These are phyloP conservation scores for Arthrinium phaeospermum DNA, from an alignment of 2,329 filamentous ascomycete genomes.

Conservation along the genomic window DNA sequence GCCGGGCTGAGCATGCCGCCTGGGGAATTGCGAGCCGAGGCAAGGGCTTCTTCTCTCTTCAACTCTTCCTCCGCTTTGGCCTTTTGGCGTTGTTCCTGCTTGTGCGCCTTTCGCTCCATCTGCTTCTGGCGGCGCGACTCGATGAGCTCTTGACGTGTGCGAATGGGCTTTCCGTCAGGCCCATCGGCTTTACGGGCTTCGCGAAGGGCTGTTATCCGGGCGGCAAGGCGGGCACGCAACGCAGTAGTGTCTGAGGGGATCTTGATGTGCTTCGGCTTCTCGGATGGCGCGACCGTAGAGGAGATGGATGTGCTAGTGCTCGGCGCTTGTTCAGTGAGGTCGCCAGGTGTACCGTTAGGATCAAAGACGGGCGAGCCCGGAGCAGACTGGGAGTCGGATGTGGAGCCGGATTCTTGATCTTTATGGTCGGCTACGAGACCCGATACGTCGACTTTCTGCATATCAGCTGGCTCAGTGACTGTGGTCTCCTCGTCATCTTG, in stretches of 20 bases:
- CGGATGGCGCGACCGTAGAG: slow-evolving; percentile 64
- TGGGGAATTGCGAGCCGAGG: slow-evolving; percentile 65
- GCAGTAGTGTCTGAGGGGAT: slow-evolving; percentile 74
- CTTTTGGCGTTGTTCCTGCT: slow-evolving; percentile 80
- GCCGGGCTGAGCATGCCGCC: slow-evolving; percentile 61
- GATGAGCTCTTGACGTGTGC: slow-evolving; percentile 89
- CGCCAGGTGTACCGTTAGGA: slow-evolving; percentile 49
- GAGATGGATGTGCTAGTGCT: slow-evolving; percentile 72
- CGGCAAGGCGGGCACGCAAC: slow-evolving; percentile 78
- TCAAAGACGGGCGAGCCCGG: slow-evolving; percentile 69
- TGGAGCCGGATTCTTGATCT: slow-evolving; percentile 35
- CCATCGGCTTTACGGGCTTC: slow-evolving; percentile 88
- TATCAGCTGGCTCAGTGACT: slow-evolving; percentile 41
- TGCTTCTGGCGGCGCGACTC: slow-evolving; percentile 88
- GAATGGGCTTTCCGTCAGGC: slow-evolving; percentile 78
- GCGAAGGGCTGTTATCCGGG: slow-evolving; percentile 83
- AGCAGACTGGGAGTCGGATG: slow-evolving; percentile 49
- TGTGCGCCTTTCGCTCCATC: slow-evolving; percentile 83
- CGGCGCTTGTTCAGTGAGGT: slow-evolving; percentile 50
- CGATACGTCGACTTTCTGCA: slow-evolving; percentile 55
- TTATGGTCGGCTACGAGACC: slow-evolving; percentile 52
- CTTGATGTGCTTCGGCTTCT: slow-evolving; percentile 70
- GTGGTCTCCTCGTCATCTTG: slow-evolving; percentile 25
- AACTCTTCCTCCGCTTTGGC: slow-evolving; percentile 81
- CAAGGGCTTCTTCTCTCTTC: slow-evolving; percentile 66